Percentiles rank a stretch among this genome's conserved stretches.
phyloP scores from a whole-genome alignment of 495 filamentous ascomycete species.

The Barbatosphaeria neglecta region DNA sequence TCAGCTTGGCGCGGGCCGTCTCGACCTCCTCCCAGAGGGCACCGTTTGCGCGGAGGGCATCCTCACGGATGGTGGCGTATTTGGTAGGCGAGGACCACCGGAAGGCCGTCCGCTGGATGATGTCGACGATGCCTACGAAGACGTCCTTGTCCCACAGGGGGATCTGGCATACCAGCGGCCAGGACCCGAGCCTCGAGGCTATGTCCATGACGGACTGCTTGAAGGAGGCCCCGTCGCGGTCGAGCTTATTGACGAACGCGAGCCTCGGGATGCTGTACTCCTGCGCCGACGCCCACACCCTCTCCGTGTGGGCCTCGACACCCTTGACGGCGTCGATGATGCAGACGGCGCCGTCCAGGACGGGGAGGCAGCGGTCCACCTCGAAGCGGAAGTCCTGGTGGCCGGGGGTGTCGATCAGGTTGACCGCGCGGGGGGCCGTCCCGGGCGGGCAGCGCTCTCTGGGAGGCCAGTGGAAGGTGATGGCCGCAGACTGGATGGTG shows the following conservation, averaged over 20 bases:
- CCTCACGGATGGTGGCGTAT: constrained; percentile 41
- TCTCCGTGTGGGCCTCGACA: constrained; percentile 95
- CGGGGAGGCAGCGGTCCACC: constrained; percentile 81
- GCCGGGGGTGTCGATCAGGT: constrained; percentile 94
- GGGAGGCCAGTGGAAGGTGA: constrained; percentile 77
- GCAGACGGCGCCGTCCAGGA: constrained; percentile 90
- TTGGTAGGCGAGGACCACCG: constrained; percentile 41
- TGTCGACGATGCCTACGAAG: constrained; percentile 75
- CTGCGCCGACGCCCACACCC: constrained; percentile 88
- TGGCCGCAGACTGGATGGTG: constrained; percentile 94
- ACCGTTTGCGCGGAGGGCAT: constrained; percentile 18
- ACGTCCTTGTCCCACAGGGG: constrained; percentile 80
- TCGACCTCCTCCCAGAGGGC: constrained; percentile 57
- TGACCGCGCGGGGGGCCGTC: constrained; percentile 48
- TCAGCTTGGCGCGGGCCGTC: constrained; percentile 60
- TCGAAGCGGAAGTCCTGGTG: constrained; percentile 99
- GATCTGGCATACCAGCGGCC: constrained; percentile 87
- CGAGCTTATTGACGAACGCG: constrained; percentile 90
- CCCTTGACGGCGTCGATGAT: constrained; percentile 95
- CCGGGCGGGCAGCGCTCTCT: constrained; percentile 17
- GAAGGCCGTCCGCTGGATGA: constrained; percentile 44
- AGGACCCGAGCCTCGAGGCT: constrained; percentile 63
- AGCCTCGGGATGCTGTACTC: constrained; percentile 77
- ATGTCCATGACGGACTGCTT: constrained; percentile 76
- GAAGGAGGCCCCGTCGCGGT: constrained; percentile 89